phyloP scores from a whole-genome alignment of 129 eudicot genomes.

The Arctium lappa region DNA sequence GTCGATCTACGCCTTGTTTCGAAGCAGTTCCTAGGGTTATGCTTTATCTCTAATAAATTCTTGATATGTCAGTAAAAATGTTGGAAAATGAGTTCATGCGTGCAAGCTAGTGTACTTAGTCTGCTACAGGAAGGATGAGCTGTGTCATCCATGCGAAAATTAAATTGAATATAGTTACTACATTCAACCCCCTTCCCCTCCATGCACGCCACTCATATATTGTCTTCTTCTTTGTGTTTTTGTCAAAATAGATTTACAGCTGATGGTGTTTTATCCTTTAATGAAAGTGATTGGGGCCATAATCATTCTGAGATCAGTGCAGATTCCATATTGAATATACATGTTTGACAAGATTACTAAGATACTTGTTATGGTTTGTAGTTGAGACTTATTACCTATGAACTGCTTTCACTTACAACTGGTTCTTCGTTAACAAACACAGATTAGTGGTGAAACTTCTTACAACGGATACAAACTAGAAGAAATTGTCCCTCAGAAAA shows the following conservation, averaged over 20 bases:
- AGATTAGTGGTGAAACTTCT: conserved; percentile 45
- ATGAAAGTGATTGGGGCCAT: too few species aligned
- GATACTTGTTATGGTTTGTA: background rate
- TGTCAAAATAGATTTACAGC: too few species aligned
- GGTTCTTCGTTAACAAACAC: background rate
- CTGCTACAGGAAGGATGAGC: too few species aligned
- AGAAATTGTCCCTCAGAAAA: conserved; percentile 52
- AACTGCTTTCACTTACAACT: background rate
- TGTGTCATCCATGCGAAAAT: too few species aligned
- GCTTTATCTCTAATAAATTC: background rate
- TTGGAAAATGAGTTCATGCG: background rate
- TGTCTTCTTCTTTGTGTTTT: too few species aligned
- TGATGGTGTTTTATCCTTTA: too few species aligned
- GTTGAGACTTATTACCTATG: background rate
- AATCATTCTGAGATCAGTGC: background rate
- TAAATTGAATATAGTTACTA: too few species aligned
- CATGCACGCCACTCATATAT: too few species aligned
- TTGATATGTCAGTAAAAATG: background rate
- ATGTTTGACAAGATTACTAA: background rate
- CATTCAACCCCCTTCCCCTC: too few species aligned
- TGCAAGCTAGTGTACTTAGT: too few species aligned
- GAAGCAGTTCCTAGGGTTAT: background rate
- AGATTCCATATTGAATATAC: background rate
- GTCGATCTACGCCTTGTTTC: background rate
- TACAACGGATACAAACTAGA: conserved; percentile 43